Evolutionary conservation across 768 basidiomycete species (phyloP), one percentile per base, ranked within the genome.

Genomic region (Tylopilus sp.): DNA sequence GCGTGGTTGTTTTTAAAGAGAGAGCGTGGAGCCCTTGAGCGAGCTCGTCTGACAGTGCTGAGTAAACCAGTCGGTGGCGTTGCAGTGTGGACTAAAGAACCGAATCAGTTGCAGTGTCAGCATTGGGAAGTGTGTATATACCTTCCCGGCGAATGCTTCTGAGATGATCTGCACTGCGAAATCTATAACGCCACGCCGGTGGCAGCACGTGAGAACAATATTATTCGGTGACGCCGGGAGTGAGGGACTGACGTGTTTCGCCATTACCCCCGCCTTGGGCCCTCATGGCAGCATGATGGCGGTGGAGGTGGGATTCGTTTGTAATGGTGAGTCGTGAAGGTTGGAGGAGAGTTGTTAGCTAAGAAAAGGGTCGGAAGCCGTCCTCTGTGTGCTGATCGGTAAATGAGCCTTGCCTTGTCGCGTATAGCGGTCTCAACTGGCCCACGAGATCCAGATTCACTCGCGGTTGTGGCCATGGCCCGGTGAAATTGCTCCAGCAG

Each of bases 271-370:
- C 83, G 50, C 78, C 81, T 68, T 82, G 76, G 40, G 77, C 84
- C 66, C 80, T 79, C 91, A 93, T 93, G 43, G 91, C 77, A 51
- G 79, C 78, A 72, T 93, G 91, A 74, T 92, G 87, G 63, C 87
- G 81, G 71, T 93, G 91, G 72, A 88, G 78, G 81, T 83, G 85
- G 48, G 91, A 92, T 63, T 93, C 87, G 71, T 93, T 93, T 31
- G 77, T 77, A 65, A 93, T 85, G 49, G 65, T 76, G 64, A 93
- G 75, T 61, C 77, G 75, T 49, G 78, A 70, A 19, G 91, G 90
- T 60, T 76, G 73, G 50, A 93, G 75, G 45, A 82, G 72, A 40
- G 72, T 66, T 49, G 75, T 81, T 59, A 93, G 73, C 91, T 92
- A 66, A 56, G 55, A 56, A 45, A 59, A 42, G 56, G 56, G 31